Percentiles rank a stretch among this genome's conserved stretches.
phyloP scores from a whole-genome alignment of 768 basidiomycete genomes.

The Russula sp. region DNA sequence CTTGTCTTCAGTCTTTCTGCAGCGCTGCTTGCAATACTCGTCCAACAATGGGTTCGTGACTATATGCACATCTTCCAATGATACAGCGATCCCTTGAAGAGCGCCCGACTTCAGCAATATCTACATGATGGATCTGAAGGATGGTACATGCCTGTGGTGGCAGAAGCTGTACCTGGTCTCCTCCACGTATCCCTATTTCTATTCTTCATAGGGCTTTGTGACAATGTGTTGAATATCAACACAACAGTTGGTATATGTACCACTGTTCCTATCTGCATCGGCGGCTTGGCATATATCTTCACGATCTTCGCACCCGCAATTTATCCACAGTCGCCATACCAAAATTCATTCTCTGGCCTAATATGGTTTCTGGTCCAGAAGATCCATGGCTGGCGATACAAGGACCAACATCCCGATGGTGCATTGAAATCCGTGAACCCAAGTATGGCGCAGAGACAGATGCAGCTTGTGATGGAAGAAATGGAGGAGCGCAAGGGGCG shows the following conservation, averaged over 20 bases:
- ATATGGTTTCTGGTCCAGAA: neutral
- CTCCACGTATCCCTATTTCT: neutral
- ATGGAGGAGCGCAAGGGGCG: neutral
- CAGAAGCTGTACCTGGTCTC: neutral
- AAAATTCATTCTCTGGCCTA: neutral
- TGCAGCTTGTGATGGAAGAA: slow-evolving; percentile 6
- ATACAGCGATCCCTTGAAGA: neutral
- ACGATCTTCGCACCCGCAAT: neutral
- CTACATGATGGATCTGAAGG: neutral
- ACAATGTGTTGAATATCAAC: neutral
- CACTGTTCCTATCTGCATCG: neutral
- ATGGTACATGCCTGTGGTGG: neutral
- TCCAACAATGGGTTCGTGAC: neutral
- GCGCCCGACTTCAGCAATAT: neutral
- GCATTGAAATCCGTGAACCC: neutral
- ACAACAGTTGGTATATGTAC: neutral
- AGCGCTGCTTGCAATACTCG: neutral
- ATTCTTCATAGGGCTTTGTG: neutral
- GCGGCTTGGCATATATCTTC: neutral
- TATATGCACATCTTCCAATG: neutral
- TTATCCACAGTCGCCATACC: neutral
- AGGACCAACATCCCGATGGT: neutral
- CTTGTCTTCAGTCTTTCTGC: neutral
- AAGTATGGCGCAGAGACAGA: neutral
- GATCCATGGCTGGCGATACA: neutral